Percentiles rank a stretch among this genome's conserved stretches.
phyloP scores from a whole-genome alignment of 768 basidiomycete species.

The Lenzites betulinus region DNA sequence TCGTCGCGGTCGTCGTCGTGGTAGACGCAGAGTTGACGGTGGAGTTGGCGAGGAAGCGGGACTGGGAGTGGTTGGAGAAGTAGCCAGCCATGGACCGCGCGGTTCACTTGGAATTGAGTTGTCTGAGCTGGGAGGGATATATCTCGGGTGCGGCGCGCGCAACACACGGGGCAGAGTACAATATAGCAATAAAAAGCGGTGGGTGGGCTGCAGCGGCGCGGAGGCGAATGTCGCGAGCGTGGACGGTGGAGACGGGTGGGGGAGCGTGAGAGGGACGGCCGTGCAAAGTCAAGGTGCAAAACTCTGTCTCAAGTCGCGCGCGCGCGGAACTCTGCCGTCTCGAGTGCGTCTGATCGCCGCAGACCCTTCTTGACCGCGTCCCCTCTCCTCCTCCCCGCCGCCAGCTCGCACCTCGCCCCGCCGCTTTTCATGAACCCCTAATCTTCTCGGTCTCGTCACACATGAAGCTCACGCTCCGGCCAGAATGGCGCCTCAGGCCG shows the following conservation, averaged over 20 bases:
- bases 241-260: conserved; percentile 9
- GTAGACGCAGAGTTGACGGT: conserved; percentile 23
- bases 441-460: not conserved
- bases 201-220: not conserved
- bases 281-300: conserved; percentile 15
- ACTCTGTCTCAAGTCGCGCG: not conserved
- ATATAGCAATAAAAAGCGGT: conserved; percentile 8
- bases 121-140: not conserved
- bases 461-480: conserved; percentile 76
- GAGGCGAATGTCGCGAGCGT: not conserved
- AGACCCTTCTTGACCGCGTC: conserved; percentile 7
- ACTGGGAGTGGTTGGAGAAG: conserved; percentile 81
- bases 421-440: conserved; percentile 17
- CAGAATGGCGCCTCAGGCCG: conserved; percentile 83
- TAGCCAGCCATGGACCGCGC: conserved; percentile 47
- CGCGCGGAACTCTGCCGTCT: not conserved
- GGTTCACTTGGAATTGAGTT: not conserved
- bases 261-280: conserved; percentile 16
- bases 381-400: conserved; percentile 3
- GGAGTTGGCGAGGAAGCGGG: conserved; percentile 65
- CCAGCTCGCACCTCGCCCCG: not conserved
- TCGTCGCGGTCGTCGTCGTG: conserved; percentile 25
- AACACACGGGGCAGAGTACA: not conserved
- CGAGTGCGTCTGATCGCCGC: not conserved
- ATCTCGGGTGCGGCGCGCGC: not conserved